Percentiles rank a stretch among this genome's conserved stretches.
phyloP scores from a whole-genome alignment of 2,329 filamentous ascomycete species.

The Aspergillus aculeatus region DNA sequence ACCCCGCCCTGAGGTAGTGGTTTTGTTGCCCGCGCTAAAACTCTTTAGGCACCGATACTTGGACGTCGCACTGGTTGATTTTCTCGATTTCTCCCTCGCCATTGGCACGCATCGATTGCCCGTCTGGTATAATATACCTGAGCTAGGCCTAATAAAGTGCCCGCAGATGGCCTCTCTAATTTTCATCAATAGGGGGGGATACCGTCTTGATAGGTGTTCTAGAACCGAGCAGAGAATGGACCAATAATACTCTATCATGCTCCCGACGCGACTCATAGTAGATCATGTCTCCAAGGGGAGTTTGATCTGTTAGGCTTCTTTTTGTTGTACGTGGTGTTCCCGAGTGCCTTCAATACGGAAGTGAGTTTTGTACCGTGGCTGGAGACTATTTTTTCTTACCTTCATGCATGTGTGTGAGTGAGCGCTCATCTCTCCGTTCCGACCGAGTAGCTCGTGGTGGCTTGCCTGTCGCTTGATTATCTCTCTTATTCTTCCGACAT shows the following conservation, averaged over 20 bases:
- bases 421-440: too few species aligned
- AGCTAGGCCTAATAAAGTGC: not conserved
- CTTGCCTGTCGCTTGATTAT: too few species aligned
- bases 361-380: not conserved
- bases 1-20: not conserved
- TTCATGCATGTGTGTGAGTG: not conserved
- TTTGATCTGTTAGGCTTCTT: too few species aligned
- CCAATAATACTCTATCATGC: too few species aligned
- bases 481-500: too few species aligned
- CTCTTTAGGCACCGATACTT: not conserved
- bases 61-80: not conserved
- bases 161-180: not conserved
- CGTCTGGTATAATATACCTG: not conserved
- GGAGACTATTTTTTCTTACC: not conserved
- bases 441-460: too few species aligned
- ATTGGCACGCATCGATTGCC: not conserved
- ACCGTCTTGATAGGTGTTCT: too few species aligned
- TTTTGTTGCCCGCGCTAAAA: not conserved
- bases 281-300: too few species aligned
- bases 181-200: too few species aligned
- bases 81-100: not conserved
- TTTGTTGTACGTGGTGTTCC: too few species aligned
- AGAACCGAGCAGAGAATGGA: too few species aligned
- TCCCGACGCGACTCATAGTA: too few species aligned
- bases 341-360: not conserved